Base-by-base conservation (phyloP, 2,329 filamentous ascomycete genomes). In the Amauroascus verrucosus region DNA sequence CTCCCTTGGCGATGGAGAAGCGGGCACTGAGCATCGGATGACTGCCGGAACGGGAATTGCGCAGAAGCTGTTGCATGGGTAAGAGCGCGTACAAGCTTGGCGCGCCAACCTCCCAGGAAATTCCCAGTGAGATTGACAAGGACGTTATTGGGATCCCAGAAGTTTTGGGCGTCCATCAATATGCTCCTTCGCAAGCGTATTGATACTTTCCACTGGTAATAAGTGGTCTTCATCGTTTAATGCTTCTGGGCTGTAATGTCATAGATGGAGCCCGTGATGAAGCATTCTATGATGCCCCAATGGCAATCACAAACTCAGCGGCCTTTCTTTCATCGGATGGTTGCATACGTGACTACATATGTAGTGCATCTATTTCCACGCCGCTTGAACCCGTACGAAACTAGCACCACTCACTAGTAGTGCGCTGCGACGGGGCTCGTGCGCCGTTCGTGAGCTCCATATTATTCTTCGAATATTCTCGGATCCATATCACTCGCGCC, bases 61-160 rank as follows among this genome's bases (percentile, higher is more conserved):
- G 48, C 48, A 51, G 48, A 24, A 51, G 48, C 48, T 51, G 38
- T 26, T 11, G 48, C 48, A 51, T 35, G 37, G 48, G 38, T 49
- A 14, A 14, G 14, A 43, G 26, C 18, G n/a, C 18, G 20, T 35
- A 37, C 32, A 28, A 38, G 32, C 46, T 48, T 48, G 46, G 46
- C 46, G 32, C 22, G 6, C 30, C 46, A 48, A 9, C 11, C 32
- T 26, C 14, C 32, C 33, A 48, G 46, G 46, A 38, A 22, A 28
- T 11, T 24, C 20, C 33, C 7, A 38, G 33, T 9, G 46, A 26
- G 22, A 28, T n/a, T 40, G 20, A 18, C 33, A 48, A 14, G 46
- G 32, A 38, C 38, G 33, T 3, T 38, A 33, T 20, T 38, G 14
- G 28, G 8, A 44, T 41, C 8, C 4, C 11, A 35, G 28, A 11